Evolutionary conservation across 169 alveolate genomes (phyloP).

Genomic region (Theileria orientalis): DNA sequence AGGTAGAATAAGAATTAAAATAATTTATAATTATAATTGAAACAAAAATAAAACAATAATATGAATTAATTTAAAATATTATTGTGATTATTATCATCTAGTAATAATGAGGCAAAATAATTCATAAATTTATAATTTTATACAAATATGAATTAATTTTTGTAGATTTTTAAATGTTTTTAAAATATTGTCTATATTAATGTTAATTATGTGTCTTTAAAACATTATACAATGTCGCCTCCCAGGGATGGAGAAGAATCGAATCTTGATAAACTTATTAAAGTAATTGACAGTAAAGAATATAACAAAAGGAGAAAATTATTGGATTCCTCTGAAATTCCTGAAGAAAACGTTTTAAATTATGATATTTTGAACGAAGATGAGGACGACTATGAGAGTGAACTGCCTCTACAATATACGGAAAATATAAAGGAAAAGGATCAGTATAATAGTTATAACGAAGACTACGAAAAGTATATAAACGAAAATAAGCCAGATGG

Average conservation of each 20-base stretch:
- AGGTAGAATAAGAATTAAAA: background rate
- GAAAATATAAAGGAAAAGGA: slow-evolving; percentile 11
- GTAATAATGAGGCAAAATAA: background rate
- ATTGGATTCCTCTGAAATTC: slow-evolving; percentile 1
- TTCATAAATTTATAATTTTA: too few relatives aligned
- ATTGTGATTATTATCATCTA: background rate
- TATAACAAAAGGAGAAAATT: slow-evolving; percentile 19
- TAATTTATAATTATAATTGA: background rate
- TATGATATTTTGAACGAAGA: background rate
- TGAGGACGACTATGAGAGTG: slow-evolving; percentile 45
- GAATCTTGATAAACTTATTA: slow-evolving; percentile 2
- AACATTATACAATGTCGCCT: background rate
- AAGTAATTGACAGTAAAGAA: background rate
- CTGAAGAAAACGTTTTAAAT: background rate
- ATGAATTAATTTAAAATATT: background rate
- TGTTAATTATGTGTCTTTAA: background rate
- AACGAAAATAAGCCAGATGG: slow-evolving; percentile 7
- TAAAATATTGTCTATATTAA: background rate
- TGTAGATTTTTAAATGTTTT: background rate
- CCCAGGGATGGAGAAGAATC: background rate
- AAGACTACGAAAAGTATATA: slow-evolving; percentile 42
- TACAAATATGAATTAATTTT: too few relatives aligned
- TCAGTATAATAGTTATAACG: slow-evolving; percentile 28
- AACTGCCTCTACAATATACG: slow-evolving; percentile 16
- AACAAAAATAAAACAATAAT: background rate